Conservation (phyloP, 805 yeast species). For the Candida alai region DNA sequence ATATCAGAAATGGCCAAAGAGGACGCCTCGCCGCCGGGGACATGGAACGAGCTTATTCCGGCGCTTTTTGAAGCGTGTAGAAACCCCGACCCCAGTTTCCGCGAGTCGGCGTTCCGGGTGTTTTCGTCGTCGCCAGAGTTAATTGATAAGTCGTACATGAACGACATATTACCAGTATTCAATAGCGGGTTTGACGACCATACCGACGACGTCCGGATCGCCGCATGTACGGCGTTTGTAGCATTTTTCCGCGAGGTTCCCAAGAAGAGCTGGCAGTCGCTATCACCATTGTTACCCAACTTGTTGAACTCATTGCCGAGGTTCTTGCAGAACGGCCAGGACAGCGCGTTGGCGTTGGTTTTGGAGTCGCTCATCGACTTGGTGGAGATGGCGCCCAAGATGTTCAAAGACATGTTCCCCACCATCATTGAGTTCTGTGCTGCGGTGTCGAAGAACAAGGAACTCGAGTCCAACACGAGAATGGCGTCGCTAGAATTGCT, state of each 20-base stretch:
- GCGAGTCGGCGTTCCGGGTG: conserved; percentile 90
- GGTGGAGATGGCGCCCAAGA: conserved; percentile 89
- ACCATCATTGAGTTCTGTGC: conserved; percentile 83
- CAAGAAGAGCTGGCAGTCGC: conserved; percentile 68
- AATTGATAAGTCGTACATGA: conserved; percentile 55
- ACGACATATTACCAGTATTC: conserved; percentile 63
- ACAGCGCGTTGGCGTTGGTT: conserved; percentile 78
- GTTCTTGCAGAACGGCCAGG: conserved; percentile 74
- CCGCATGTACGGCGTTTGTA: conserved; percentile 90
- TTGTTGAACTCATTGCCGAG: conserved; percentile 84
- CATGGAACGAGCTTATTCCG: conserved; percentile 79
- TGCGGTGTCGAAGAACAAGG: conserved; percentile 77
- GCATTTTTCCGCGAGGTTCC: conserved; percentile 83
- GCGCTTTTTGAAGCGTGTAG: conserved; percentile 66
- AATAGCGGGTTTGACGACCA: conserved; percentile 76
- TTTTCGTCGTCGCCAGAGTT: conserved; percentile 80
- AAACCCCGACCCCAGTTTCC: conserved; percentile 54
- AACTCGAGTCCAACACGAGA: conserved; percentile 74
- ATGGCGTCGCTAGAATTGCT: conserved; percentile 83
- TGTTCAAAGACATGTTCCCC: conserved; percentile 87
- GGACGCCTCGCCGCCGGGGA: conserved; percentile 47
- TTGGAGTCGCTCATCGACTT: conserved; percentile 85
- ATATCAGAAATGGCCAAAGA: conserved; percentile 85
- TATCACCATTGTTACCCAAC: conserved; percentile 78
- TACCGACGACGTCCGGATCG: conserved; percentile 79